phyloP scores from a whole-genome alignment of 1,284 basidiomycete genomes.

The Trichosporon asahii region DNA sequence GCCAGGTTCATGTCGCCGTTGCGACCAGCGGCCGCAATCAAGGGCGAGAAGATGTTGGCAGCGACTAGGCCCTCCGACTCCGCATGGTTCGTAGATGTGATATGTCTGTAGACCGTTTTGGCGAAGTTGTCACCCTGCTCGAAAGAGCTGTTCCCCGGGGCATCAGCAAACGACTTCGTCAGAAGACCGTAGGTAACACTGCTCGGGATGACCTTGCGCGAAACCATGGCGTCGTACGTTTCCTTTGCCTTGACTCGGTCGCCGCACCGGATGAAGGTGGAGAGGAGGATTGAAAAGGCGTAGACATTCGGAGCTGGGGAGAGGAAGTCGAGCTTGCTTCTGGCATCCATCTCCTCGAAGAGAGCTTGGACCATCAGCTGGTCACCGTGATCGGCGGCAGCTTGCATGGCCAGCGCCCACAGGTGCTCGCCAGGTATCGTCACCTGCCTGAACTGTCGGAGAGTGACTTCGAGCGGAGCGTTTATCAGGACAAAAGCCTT shows the following conservation, averaged over 20 bases:
- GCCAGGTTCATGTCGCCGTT: constrained; percentile 51
- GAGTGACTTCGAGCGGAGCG: constrained; percentile 67
- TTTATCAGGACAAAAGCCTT: constrained; percentile 81
- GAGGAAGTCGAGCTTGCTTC: constrained; percentile 37
- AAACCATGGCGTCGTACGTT: constrained; percentile 71
- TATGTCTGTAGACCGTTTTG: constrained; percentile 30
- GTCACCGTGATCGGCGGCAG: constrained; percentile 71
- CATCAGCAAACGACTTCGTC: constrained; percentile 55
- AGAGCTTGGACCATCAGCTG: constrained; percentile 68
- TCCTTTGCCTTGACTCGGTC: constrained; percentile 61
- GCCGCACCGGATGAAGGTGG: constrained; percentile 64
- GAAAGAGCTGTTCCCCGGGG: constrained; percentile 27
- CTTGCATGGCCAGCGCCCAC: constrained; percentile 75
- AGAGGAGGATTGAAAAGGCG: constrained; percentile 79
- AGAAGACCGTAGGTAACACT: constrained; percentile 71
- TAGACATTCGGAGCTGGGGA: constrained; percentile 53
- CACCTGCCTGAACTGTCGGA: constrained; percentile 62
- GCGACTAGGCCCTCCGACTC: constrained; percentile 26
- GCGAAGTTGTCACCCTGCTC: constrained; percentile 45
- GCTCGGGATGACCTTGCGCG: constrained; percentile 65
- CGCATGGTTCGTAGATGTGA: constrained; percentile 21
- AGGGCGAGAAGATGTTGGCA: constrained; percentile 42
- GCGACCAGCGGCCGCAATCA: constrained; percentile 37
- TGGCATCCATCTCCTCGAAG: constrained; percentile 64
- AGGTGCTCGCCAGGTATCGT: constrained; percentile 62